phyloP scores from a whole-genome alignment of 345 rosid species.

The Eucalyptus sideroxylon region DNA sequence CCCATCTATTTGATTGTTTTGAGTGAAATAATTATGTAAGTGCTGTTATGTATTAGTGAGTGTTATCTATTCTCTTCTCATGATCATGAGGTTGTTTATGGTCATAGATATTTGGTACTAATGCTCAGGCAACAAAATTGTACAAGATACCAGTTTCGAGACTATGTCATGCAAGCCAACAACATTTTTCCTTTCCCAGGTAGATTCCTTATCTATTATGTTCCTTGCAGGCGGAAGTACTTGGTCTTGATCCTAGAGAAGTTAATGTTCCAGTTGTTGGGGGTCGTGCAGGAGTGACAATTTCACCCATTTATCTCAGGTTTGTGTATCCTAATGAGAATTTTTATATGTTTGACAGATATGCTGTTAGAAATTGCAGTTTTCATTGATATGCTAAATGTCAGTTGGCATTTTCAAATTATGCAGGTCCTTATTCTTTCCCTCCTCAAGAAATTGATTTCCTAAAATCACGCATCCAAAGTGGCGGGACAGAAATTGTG shows the following conservation, averaged over 20 bases:
- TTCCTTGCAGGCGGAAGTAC: constrained; percentile 68
- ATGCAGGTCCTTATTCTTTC: constrained; percentile 65
- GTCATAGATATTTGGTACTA: background rate
- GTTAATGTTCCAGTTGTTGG: constrained; percentile 92
- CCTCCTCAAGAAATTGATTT: constrained; percentile 61
- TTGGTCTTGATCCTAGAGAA: constrained; percentile 89
- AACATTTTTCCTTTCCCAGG: background rate
- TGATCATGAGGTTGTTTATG: background rate
- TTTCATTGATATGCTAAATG: background rate
- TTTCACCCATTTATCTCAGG: constrained; percentile 91
- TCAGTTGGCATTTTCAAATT: background rate
- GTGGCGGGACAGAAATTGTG: constrained; percentile 82
- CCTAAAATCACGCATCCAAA: constrained; percentile 80
- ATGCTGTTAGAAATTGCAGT: background rate
- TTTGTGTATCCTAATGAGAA: background rate
- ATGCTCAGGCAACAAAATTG: background rate
- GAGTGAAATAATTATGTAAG: background rate
- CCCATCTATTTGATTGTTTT: background rate
- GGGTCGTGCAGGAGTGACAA: constrained; percentile 92
- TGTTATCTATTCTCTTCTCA: background rate
- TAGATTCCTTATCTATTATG: background rate
- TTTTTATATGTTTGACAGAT: background rate
- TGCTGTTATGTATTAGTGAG: background rate
- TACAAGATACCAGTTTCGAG: background rate
- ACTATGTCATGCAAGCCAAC: background rate